Evolutionary conservation across 129 eudicot genomes (phyloP).

Genomic region (Pulicaria dysenterica): DNA sequence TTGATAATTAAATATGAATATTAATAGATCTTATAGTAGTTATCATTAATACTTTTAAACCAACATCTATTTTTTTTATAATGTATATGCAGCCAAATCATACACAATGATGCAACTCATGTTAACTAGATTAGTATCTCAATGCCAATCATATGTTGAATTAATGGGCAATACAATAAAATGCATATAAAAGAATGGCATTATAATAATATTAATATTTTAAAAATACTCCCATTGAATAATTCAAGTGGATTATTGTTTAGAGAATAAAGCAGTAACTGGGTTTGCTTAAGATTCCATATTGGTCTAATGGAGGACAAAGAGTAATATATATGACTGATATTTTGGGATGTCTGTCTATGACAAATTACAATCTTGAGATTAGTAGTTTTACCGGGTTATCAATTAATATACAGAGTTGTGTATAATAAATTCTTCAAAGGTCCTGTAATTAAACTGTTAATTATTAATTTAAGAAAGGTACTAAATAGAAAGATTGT

Average conservation of each 20-base stretch:
- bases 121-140: not conserved
- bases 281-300: slow-evolving; percentile 17
- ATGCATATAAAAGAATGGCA: too few relatives aligned
- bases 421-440: too few relatives aligned
- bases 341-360: slow-evolving; percentile 11
- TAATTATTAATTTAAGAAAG: too few relatives aligned
- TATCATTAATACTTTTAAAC: too few relatives aligned
- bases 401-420: too few relatives aligned
- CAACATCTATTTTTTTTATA: not conserved
- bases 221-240: not conserved
- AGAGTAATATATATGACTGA: slow-evolving; percentile 18
- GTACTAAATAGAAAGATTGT: too few relatives aligned
- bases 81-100: not conserved
- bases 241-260: slow-evolving; percentile 10
- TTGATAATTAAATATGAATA: too few relatives aligned
- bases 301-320: slow-evolving; percentile 28
- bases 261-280: slow-evolving; percentile 20
- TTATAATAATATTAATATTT: not conserved
- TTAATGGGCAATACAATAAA: not conserved
- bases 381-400: too few relatives aligned
- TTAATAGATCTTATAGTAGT: too few relatives aligned
- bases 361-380: not conserved
- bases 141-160: not conserved
- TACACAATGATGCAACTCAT: not conserved
- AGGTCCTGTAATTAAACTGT: too few relatives aligned